These are phyloP conservation scores for Diaporthe sp. DNA, from an alignment of 2,329 filamentous ascomycete genomes.

Conservation along the genomic window DNA sequence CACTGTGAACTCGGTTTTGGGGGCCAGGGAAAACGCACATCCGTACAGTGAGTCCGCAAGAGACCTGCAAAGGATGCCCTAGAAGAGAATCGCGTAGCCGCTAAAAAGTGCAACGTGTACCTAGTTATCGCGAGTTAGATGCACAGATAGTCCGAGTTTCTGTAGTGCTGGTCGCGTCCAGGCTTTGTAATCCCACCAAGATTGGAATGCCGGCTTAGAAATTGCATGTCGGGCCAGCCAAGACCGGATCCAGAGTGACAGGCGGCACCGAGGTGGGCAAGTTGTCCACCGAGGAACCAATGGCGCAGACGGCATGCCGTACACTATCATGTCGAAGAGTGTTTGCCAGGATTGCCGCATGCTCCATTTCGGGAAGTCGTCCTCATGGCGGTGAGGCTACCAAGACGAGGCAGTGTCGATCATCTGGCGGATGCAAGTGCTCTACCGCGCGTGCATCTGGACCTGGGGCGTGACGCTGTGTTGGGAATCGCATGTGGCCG, in stretches of 20 bases:
- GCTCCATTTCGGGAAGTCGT: not conserved
- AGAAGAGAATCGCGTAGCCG: not conserved
- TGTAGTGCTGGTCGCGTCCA: not conserved
- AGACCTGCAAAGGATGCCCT: not conserved
- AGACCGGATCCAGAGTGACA: not conserved
- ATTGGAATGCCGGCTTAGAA: conserved; percentile 23
- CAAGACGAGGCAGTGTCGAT: conserved; percentile 10
- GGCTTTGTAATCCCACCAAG: conserved; percentile 30
- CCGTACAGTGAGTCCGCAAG: not conserved
- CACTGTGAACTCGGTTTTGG: not conserved
- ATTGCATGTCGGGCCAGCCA: conserved; percentile 28
- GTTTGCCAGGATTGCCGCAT: not conserved
- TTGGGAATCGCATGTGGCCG: conserved; percentile 14
- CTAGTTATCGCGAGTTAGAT: not conserved
- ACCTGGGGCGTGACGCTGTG: conserved; percentile 8
- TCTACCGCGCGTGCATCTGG: conserved; percentile 2
- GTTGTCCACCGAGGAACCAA: not conserved
- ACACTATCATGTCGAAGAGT: not conserved
- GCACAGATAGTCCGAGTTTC: too few relatives aligned
- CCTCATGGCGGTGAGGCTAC: conserved; percentile 30
- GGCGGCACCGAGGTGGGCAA: not conserved
- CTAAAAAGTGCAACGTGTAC: conserved; percentile 20
- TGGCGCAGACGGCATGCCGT: not conserved
- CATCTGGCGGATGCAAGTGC: conserved; percentile 10
- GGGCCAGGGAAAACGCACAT: not conserved